A percentile compares a stretch with the other conserved stretches of the same genome.
Evolutionary conservation across 2,329 filamentous ascomycete species (phyloP).

Genomic region (Claviceps purpurea): DNA sequence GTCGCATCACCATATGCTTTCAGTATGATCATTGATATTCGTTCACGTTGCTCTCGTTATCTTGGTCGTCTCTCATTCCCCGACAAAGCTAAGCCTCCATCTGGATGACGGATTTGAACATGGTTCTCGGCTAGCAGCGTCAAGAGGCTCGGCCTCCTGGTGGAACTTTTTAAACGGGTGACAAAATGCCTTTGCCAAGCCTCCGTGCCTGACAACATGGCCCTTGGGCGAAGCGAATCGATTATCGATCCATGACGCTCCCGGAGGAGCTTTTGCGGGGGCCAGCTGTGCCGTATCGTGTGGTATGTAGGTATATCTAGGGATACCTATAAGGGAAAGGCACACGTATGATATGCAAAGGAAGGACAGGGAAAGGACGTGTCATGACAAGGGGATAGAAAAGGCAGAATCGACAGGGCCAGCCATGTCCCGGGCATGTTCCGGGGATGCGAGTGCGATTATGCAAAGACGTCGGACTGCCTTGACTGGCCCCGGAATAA

Average conservation of each 20-base stretch:
- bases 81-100: not conserved
- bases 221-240: not conserved
- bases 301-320: no score
- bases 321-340: no score
- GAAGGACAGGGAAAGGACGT: not conserved
- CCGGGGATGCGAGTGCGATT: slow-evolving; percentile 1
- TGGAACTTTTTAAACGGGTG: no score
- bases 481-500: not conserved
- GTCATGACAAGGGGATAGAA: not conserved
- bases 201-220: not conserved
- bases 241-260: not conserved
- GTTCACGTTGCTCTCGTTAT: no score
- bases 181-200: not conserved
- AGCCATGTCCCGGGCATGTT: not conserved
- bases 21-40: no score
- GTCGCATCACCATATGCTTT: no score
- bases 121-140: not conserved
- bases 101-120: not conserved
- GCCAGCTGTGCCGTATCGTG: not conserved
- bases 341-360: no score
- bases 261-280: not conserved
- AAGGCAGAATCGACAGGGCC: not conserved
- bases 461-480: not conserved
- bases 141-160: no score
- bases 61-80: no score